These are phyloP conservation scores for Kwoniella sp. DNA, from an alignment of 768 basidiomycete species.

Conservation along the genomic window DNA sequence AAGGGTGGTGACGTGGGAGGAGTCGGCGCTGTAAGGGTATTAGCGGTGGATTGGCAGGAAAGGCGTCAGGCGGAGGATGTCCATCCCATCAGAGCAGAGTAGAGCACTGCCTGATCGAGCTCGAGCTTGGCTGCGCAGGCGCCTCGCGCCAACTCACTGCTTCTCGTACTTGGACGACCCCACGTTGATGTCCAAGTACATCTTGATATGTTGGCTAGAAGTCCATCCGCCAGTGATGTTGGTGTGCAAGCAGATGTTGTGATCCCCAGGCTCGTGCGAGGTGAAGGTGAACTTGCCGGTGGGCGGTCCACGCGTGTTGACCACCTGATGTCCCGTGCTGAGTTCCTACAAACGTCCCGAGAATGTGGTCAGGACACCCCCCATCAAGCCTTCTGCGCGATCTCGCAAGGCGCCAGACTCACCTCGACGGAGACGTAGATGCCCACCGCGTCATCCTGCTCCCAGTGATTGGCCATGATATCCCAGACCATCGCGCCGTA, in stretches of 20 bases:
- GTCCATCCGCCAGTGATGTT: slow-evolving; percentile 86
- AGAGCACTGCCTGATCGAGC: too few species aligned
- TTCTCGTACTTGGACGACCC: slow-evolving; percentile 78
- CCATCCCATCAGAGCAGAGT: too few species aligned
- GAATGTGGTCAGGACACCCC: not conserved
- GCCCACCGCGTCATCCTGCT: slow-evolving; percentile 69
- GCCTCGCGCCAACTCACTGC: slow-evolving; percentile 52
- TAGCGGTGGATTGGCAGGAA: not conserved
- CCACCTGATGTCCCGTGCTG: slow-evolving; percentile 71
- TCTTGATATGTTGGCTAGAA: slow-evolving; percentile 69
- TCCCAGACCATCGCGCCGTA: slow-evolving; percentile 91
- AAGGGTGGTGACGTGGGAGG: slow-evolving; percentile 47
- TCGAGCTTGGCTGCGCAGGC: not conserved
- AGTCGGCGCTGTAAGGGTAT: slow-evolving; percentile 35
- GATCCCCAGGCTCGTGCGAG: slow-evolving; percentile 93
- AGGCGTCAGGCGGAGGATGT: too few species aligned
- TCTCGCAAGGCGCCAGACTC: too few species aligned
- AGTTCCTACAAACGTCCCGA: slow-evolving; percentile 67
- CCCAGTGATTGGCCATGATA: slow-evolving; percentile 65
- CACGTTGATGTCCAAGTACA: slow-evolving; percentile 90
- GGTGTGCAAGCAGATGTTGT: slow-evolving; percentile 90
- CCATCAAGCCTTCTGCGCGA: too few species aligned
- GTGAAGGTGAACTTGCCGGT: slow-evolving; percentile 96
- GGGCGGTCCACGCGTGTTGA: slow-evolving; percentile 81
- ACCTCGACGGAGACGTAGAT: slow-evolving; percentile 89